Conservation (phyloP, 129 eudicot species). For the Tagetes erecta region DNA sequence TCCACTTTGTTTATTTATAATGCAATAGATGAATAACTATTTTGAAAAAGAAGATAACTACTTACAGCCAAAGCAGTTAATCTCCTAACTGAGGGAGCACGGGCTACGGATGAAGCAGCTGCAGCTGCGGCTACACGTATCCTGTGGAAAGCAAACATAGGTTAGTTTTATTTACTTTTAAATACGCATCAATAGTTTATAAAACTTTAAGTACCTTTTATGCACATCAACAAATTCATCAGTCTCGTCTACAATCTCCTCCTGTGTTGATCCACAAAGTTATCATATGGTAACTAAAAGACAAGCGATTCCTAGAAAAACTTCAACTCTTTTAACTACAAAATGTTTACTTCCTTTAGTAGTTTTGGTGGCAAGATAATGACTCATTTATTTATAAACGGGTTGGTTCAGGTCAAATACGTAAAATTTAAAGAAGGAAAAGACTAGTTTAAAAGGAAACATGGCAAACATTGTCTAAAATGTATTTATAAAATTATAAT, state of each 20-base stretch:
- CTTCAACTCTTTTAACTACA: neutral
- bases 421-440: neutral
- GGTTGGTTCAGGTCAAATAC: neutral
- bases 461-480: neutral
- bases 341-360: neutral
- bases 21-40: neutral
- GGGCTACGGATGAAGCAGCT: slow-evolving; percentile 95
- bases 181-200: neutral
- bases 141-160: slow-evolving; percentile 42
- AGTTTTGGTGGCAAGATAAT: neutral
- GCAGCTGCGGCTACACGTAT: slow-evolving; percentile 98
- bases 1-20: neutral
- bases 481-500: no score
- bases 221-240: slow-evolving; percentile 98
- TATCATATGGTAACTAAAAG: slow-evolving; percentile 1
- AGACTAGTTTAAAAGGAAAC: neutral
- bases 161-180: neutral
- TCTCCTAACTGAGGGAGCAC: slow-evolving; percentile 86
- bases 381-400: neutral
- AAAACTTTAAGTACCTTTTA: slow-evolving; percentile 52
- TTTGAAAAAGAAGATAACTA: slow-evolving; percentile 8
- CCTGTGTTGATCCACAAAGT: slow-evolving; percentile 50
- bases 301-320: neutral
- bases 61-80: slow-evolving; percentile 67
- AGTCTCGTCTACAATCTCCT: slow-evolving; percentile 97